These are phyloP conservation scores for Cubamyces lactineus DNA, from an alignment of 768 basidiomycete genomes.

Conservation along the genomic window DNA sequence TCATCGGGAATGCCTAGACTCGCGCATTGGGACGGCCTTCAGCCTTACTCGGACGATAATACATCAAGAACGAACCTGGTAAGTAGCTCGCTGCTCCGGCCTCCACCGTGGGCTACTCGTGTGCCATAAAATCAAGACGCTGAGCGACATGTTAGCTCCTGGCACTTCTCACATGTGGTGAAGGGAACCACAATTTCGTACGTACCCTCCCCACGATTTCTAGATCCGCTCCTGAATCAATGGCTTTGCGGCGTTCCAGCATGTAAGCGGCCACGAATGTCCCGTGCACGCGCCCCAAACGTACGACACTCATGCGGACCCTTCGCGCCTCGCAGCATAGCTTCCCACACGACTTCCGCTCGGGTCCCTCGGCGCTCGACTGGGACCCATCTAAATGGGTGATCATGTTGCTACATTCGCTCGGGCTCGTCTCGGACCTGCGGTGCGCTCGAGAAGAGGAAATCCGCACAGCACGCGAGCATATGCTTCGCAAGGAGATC, in stretches of 20 bases:
- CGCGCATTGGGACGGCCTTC: slow-evolving; percentile 81
- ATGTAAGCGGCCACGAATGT: slow-evolving; percentile 40
- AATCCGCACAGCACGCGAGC: slow-evolving; percentile 47
- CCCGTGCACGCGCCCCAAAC: not conserved
- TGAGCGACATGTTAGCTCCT: slow-evolving; percentile 48
- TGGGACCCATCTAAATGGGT: slow-evolving; percentile 89
- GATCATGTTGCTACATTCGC: slow-evolving; percentile 53
- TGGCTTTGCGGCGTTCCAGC: slow-evolving; percentile 36
- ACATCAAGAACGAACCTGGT: slow-evolving; percentile 77
- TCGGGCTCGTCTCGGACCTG: slow-evolving; percentile 52
- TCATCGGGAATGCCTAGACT: slow-evolving; percentile 43
- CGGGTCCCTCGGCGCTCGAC: slow-evolving; percentile 58
- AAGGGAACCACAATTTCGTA: slow-evolving; percentile 81
- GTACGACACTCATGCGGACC: not conserved
- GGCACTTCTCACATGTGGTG: slow-evolving; percentile 71
- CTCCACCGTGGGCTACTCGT: not conserved
- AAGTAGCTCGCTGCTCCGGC: slow-evolving; percentile 26
- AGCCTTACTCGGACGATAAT: slow-evolving; percentile 81
- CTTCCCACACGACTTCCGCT: slow-evolving; percentile 79
- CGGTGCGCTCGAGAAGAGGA: slow-evolving; percentile 54
- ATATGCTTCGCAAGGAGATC: slow-evolving; percentile 50
- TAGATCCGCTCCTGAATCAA: not conserved
- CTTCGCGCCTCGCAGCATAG: slow-evolving; percentile 52
- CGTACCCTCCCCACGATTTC: slow-evolving; percentile 32
- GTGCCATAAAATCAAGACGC: not conserved